A percentile compares a stretch with the other conserved stretches of the same genome.
Evolutionary conservation across 768 basidiomycete genomes (phyloP).

Genomic region (Lentinula lateritia): DNA sequence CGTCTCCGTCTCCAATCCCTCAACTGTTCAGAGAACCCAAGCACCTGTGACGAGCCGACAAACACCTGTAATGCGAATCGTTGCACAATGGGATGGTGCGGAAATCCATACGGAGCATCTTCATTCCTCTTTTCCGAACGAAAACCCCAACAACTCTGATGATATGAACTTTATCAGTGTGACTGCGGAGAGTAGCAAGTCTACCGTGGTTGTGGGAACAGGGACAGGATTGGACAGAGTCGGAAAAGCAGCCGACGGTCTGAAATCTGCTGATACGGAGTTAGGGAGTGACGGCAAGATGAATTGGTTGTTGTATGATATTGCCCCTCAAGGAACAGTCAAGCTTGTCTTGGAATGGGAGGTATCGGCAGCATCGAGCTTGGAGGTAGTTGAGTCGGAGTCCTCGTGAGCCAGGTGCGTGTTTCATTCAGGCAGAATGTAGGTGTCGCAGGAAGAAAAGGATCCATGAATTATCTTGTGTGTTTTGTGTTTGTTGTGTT

Average conservation of each 20-base stretch:
- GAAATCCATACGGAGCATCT: slow-evolving; percentile 19
- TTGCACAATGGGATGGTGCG: slow-evolving; percentile 33
- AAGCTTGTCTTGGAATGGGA: slow-evolving; percentile 30
- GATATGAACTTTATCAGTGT: not conserved
- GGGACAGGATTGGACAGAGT: not conserved
- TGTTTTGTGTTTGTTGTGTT: no score
- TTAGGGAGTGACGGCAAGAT: slow-evolving; percentile 28
- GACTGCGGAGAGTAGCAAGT: not conserved
- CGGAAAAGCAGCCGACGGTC: not conserved
- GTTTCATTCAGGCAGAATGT: no score
- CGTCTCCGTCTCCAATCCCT: not conserved
- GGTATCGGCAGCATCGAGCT: slow-evolving; percentile 22
- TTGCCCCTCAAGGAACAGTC: slow-evolving; percentile 27
- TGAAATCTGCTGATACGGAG: slow-evolving; percentile 3
- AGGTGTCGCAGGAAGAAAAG: no score
- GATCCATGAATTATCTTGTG: no score
- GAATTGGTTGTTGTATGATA: slow-evolving; percentile 22
- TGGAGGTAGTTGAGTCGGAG: slow-evolving; percentile 15
- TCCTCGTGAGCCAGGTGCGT: not conserved
- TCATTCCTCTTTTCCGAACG: not conserved
- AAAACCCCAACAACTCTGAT: not conserved
- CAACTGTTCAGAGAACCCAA: not conserved
- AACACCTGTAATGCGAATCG: slow-evolving; percentile 12
- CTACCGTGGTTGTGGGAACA: not conserved
- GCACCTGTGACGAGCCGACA: not conserved